Evolutionary conservation across 1,284 basidiomycete species (phyloP).

Genomic region (Spongispora temasekensis): DNA sequence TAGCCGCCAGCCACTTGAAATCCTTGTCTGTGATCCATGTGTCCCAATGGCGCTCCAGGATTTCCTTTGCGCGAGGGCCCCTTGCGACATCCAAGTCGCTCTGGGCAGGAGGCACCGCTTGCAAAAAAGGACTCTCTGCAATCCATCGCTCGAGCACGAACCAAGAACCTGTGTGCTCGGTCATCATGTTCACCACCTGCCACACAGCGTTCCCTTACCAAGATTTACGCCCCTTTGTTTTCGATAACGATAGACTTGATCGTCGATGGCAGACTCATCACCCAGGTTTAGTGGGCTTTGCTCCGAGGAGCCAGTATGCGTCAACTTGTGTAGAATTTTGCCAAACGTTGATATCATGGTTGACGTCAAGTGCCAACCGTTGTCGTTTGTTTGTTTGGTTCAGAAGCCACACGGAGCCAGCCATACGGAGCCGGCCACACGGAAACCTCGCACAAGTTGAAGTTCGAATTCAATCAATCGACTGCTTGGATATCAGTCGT

Average conservation of each 20-base stretch:
- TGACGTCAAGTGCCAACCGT: not conserved
- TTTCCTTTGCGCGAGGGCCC: conserved; percentile 57
- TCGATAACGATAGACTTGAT: conserved; percentile 59
- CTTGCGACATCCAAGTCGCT: conserved; percentile 79
- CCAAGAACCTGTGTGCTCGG: conserved; percentile 57
- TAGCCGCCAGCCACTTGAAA: conserved; percentile 73
- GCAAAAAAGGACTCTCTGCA: conserved; percentile 52
- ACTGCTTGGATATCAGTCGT: not conserved
- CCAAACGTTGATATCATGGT: conserved; percentile 16
- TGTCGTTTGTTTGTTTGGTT: conserved; percentile 13
- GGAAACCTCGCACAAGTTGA: no score
- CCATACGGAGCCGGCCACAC: no score
- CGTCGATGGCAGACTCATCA: conserved; percentile 20
- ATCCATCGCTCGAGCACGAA: conserved; percentile 83
- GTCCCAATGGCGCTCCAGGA: conserved; percentile 82
- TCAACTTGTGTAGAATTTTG: conserved; percentile 20
- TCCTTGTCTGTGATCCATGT: conserved; percentile 72
- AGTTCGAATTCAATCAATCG: not conserved
- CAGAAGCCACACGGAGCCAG: no score
- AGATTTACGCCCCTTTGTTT: conserved; percentile 85
- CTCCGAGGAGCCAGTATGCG: conserved; percentile 5
- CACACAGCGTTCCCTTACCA: conserved; percentile 47
- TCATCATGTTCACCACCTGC: conserved; percentile 11
- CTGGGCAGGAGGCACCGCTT: conserved; percentile 56
- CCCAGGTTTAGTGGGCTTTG: conserved; percentile 9